These are phyloP conservation scores for Xylariaceae sp. DNA, from an alignment of 2,329 filamentous ascomycete species.

Conservation along the genomic window DNA sequence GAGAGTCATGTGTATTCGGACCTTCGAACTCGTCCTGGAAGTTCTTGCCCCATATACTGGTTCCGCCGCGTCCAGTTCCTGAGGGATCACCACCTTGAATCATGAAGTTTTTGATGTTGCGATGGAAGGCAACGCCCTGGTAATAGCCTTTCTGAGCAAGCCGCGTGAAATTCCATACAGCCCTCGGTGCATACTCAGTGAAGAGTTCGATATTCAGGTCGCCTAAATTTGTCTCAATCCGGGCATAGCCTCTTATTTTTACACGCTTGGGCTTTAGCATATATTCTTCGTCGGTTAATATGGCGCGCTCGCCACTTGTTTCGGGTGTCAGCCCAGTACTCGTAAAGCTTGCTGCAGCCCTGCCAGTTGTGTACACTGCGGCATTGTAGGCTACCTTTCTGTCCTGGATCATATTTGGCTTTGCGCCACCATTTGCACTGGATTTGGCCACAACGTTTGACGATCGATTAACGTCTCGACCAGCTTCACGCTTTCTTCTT, in stretches of 20 bases:
- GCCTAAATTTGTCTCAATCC: constrained; percentile 85
- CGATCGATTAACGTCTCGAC: constrained; percentile 62
- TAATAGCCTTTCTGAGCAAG: constrained; percentile 92
- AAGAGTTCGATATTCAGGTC: constrained; percentile 88
- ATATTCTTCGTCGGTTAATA: constrained; percentile 92
- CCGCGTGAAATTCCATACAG: constrained; percentile 96
- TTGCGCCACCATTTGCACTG: constrained; percentile 37
- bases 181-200: constrained; percentile 87
- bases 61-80: constrained; percentile 87
- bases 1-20: constrained; percentile 78
- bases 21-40: constrained; percentile 95
- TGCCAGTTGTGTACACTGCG: constrained; percentile 87
- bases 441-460: constrained; percentile 51
- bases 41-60: constrained; percentile 91
- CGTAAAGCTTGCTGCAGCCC: constrained; percentile 91
- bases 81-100: constrained; percentile 95
- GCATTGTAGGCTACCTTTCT: constrained; percentile 78
- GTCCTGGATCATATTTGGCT: constrained; percentile 57
- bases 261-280: constrained; percentile 91
- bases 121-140: constrained; percentile 81
- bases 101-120: constrained; percentile 97
- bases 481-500: constrained; percentile 71
- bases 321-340: constrained; percentile 92
- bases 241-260: constrained; percentile 88
- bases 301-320: constrained; percentile 83